Percentiles rank a stretch among this genome's conserved stretches.
phyloP scores from a whole-genome alignment of 345 rosid genomes.

The Anacardium occidentale region DNA sequence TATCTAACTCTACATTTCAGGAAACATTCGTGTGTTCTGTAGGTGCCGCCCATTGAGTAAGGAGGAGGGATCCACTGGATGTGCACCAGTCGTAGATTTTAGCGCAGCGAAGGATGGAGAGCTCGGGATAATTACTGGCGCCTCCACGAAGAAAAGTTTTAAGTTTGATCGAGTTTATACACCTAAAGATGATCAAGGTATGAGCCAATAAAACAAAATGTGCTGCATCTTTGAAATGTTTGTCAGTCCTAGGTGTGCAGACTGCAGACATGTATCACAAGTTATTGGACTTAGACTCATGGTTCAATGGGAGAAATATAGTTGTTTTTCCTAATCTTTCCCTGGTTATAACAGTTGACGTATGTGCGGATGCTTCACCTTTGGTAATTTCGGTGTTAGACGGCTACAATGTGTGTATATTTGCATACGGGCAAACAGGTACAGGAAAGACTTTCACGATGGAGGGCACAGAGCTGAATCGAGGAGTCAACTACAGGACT shows the following conservation, averaged over 20 bases:
- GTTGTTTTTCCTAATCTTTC: not conserved
- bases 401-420: constrained; percentile 55
- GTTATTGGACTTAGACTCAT: not conserved
- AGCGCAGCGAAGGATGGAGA: constrained; percentile 51
- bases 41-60: constrained; percentile 48
- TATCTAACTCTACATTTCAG: constrained; percentile 25
- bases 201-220: not conserved
- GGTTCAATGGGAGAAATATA: not conserved
- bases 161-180: constrained; percentile 50
- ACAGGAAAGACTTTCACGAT: constrained; percentile 58
- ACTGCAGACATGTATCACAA: not conserved
- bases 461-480: constrained; percentile 46
- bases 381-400: constrained; percentile 48
- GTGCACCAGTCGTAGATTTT: constrained; percentile 39
- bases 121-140: constrained; percentile 37
- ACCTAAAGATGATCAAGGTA: constrained; percentile 50
- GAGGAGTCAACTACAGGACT: constrained; percentile 56
- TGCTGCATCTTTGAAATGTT: not conserved
- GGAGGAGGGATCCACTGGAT: constrained; percentile 36
- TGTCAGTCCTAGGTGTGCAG: not conserved
- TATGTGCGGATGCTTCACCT: constrained; percentile 45
- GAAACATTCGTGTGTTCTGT: constrained; percentile 51
- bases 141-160: constrained; percentile 34
- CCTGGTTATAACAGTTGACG: constrained; percentile 37
- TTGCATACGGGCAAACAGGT: constrained; percentile 60